A percentile compares a stretch with the other conserved stretches of the same genome.
phyloP scores from a whole-genome alignment of 139 green algal species.

The Yamagishiella unicocca region DNA sequence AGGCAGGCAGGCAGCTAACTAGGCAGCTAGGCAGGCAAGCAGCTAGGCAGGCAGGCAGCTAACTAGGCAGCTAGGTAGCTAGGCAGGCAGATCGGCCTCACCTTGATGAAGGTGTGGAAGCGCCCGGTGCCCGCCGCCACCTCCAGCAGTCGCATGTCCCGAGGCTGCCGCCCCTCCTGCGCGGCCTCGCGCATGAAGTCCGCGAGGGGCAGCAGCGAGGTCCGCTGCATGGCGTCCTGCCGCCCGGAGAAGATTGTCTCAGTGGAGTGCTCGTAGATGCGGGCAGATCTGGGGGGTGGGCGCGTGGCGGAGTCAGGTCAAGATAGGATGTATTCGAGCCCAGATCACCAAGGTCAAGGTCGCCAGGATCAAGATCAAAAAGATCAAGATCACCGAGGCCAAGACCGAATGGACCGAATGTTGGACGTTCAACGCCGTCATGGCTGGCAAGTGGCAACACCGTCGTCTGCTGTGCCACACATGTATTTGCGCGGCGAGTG shows the following conservation, averaged over 20 bases:
- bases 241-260: slow-evolving; percentile 90
- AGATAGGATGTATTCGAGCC: too few relatives aligned
- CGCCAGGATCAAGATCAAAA: background rate
- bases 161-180: background rate
- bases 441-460: background rate
- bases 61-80: too few relatives aligned
- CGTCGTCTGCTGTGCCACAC: background rate
- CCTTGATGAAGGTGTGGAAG: slow-evolving; percentile 92
- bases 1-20: too few relatives aligned
- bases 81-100: too few relatives aligned
- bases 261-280: slow-evolving; percentile 89
- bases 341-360: too few relatives aligned
- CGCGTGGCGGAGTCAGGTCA: background rate
- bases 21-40: too few relatives aligned
- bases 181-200: slow-evolving; percentile 38
- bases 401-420: background rate
- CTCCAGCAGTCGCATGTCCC: slow-evolving; percentile 77
- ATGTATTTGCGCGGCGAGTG: background rate
- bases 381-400: background rate
- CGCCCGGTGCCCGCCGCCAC: slow-evolving; percentile 88
- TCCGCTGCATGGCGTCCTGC: slow-evolving; percentile 90
- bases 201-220: slow-evolving; percentile 56
- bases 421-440: background rate
- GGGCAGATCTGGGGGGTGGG: slow-evolving; percentile 54
- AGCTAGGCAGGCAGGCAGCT: too few relatives aligned